Percentiles rank a stretch among this genome's conserved stretches.
These are phyloP conservation scores for Phytophthora capsici DNA, from an alignment of 352 stramenopile species.

Conservation along the genomic window DNA sequence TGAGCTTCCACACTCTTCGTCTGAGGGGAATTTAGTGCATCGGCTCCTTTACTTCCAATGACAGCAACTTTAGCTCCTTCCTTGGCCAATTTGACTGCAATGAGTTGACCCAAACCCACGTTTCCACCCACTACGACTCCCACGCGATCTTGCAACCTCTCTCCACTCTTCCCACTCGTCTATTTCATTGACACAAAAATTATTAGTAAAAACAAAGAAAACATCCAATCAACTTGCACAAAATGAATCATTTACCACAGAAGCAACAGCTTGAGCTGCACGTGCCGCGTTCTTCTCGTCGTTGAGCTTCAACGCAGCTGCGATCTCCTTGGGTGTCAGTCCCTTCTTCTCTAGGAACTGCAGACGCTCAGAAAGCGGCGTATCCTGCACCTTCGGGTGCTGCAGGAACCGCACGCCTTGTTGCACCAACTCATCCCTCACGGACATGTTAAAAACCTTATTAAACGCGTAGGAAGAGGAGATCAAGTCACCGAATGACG, in stretches of 20 bases:
- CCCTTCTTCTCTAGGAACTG: constrained; percentile 83
- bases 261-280: constrained; percentile 62
- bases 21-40: constrained; percentile 18
- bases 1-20: constrained; percentile 50
- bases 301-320: constrained; percentile 65
- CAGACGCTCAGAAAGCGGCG: constrained; percentile 73
- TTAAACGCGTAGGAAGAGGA: background rate
- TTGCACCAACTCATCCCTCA: constrained; percentile 67
- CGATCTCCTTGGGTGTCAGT: constrained; percentile 72
- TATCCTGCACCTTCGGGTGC: constrained; percentile 79
- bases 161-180: constrained; percentile 61
- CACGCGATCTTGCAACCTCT: constrained; percentile 60
- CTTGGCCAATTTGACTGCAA: constrained; percentile 64
- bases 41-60: constrained; percentile 40
- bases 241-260: constrained; percentile 42
- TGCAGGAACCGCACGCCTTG: constrained; percentile 83
- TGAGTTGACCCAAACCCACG: constrained; percentile 63
- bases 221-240: background rate
- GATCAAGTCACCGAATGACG: constrained; percentile 13
- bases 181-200: constrained; percentile 27
- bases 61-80: constrained; percentile 67
- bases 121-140: constrained; percentile 72
- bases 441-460: constrained; percentile 25
- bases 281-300: constrained; percentile 64
- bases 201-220: background rate